Conservation (phyloP, 129 eudicot species). For the Flaveria ramosissima region DNA sequence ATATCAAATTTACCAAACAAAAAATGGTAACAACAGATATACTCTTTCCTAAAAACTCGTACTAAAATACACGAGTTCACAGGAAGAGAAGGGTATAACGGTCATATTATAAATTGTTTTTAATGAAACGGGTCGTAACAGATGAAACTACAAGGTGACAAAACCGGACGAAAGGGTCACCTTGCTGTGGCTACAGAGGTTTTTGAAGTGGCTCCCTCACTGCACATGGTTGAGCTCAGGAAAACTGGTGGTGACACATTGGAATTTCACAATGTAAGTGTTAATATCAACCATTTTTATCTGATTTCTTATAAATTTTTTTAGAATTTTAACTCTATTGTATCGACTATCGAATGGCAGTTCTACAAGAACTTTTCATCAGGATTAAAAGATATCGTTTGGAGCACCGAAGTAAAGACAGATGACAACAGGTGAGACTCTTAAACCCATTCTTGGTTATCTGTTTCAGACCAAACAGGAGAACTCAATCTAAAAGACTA, state of each 20-base stretch:
- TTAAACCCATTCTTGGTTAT: slow-evolving; percentile 8
- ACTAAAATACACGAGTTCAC: background rate
- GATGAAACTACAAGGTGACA: slow-evolving; percentile 92
- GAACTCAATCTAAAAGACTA: no score
- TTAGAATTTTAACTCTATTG: background rate
- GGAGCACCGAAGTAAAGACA: slow-evolving; percentile 54
- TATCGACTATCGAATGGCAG: slow-evolving; percentile 40
- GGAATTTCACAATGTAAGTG: slow-evolving; percentile 80
- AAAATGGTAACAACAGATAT: background rate
- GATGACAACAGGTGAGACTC: slow-evolving; percentile 49
- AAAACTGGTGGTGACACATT: slow-evolving; percentile 91
- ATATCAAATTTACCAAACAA: background rate
- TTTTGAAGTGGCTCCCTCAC: slow-evolving; percentile 88
- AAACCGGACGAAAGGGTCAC: slow-evolving; percentile 90
- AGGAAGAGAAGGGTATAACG: background rate
- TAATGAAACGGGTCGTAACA: slow-evolving; percentile 28
- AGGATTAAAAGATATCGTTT: slow-evolving; percentile 77
- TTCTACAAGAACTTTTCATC: slow-evolving; percentile 81
- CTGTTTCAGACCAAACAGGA: no score
- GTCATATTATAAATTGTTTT: background rate
- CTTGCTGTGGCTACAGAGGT: slow-evolving; percentile 98
- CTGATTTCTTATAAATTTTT: background rate
- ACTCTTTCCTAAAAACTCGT: background rate
- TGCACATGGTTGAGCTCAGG: slow-evolving; percentile 90
- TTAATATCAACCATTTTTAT: background rate